Base-by-base conservation (phyloP, 2,329 filamentous ascomycete species). In the Neocatenulostroma microsporum region DNA sequence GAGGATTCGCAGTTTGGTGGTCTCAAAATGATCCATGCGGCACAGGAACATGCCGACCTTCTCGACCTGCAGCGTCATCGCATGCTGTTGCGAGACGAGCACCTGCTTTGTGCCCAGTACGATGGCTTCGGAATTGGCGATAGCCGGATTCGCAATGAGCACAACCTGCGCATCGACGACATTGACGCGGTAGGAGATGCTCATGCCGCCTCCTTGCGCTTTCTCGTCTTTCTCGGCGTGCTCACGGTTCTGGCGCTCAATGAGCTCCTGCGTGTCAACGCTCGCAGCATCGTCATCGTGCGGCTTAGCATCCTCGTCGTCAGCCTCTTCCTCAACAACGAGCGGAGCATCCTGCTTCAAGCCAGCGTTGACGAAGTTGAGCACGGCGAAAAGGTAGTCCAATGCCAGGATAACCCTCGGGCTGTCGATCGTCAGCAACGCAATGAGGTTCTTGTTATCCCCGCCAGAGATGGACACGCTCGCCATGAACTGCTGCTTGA, bases 11-110 rank as follows among this genome's bases (percentile, higher is more conserved):
- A 98, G 72, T 24, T 86, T 78, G 26, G 82, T 88, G 3, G 84
- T 87, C 49, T 98, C 89, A 50, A 96, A 96, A 45, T 80, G 84
- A 61, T 99, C 93, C 91, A 99, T 98, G 10, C 91, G 83, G 57
- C 93, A 98, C 21, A 98, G 63, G 60, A 95, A 99, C 91, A 99
- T 98, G 50, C 91, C 91, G 36, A 96, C 76, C 55, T 96, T 81
- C 6, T 86, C 88, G 3, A 98, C 78, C 56, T 98, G 89, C 55
- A 99, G 74, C 1, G 91, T 95, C 49, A 93, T 74, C 7, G 89
- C 85, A 64, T 96, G 86, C 59, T 98, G 93, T 52, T 94, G 84
- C 2, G 89, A 94, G 9, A 96, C 72, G 2, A 96, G 72, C 10
- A 96, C 78, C 58, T 98, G 88, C 57, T 95, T 94, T 2, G 88